Conservation (phyloP, 1,139 yeast genomes). For the Debaryomycetaceae sp. region DNA sequence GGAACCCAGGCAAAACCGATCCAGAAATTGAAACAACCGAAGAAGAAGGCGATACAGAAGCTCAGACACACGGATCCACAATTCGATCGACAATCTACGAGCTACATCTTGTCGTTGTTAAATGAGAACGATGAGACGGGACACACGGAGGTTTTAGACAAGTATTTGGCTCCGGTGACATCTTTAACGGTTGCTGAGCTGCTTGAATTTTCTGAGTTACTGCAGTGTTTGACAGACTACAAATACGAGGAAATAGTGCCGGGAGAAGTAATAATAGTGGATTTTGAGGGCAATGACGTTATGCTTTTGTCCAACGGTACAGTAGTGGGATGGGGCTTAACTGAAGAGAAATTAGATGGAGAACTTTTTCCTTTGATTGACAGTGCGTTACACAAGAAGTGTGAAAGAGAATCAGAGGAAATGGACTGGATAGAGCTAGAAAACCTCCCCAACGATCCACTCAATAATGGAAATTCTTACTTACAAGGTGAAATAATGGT, state of each 20-base stretch:
- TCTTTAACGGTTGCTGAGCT: slow-evolving; percentile 69
- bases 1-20: background rate
- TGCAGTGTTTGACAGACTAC: slow-evolving; percentile 26
- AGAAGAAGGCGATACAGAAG: slow-evolving; percentile 24
- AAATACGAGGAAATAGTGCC: slow-evolving; percentile 54
- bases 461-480: slow-evolving; percentile 32
- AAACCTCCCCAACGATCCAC: slow-evolving; percentile 20
- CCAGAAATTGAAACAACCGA: slow-evolving; percentile 5
- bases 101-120: slow-evolving; percentile 25
- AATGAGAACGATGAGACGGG: slow-evolving; percentile 20
- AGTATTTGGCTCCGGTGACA: slow-evolving; percentile 37
- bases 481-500: slow-evolving; percentile 71
- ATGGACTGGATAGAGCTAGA: slow-evolving; percentile 72
- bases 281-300: slow-evolving; percentile 39
- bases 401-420: slow-evolving; percentile 72
- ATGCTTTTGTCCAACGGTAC: slow-evolving; percentile 72
- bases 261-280: slow-evolving; percentile 60
- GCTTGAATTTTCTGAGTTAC: slow-evolving; percentile 52
- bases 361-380: slow-evolving; percentile 47
- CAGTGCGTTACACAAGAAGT: slow-evolving; percentile 31
- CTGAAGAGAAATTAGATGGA: slow-evolving; percentile 52
- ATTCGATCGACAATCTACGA: slow-evolving; percentile 19
- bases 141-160: slow-evolving; percentile 22
- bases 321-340: slow-evolving; percentile 77
- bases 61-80: slow-evolving; percentile 25